Percentiles rank a stretch among this genome's conserved stretches.
phyloP scores from a whole-genome alignment of 2,329 filamentous ascomycete genomes.

The Pseudodiploospora longispora region DNA sequence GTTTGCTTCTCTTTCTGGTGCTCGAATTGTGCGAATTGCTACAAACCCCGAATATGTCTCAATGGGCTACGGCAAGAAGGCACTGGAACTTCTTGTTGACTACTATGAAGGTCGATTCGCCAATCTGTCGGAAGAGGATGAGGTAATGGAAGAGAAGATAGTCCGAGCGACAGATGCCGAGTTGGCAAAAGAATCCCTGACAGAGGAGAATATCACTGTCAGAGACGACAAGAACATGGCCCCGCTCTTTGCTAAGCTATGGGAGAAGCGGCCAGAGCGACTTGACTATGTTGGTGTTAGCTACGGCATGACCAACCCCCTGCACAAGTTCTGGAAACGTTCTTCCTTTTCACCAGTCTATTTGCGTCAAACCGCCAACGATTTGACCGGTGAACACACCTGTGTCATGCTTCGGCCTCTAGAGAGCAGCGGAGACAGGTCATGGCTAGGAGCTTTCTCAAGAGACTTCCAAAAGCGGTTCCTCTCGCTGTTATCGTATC shows the following conservation, averaged over 20 bases:
- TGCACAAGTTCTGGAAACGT: slow-evolving; percentile 97
- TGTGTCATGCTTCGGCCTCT: slow-evolving; percentile 93
- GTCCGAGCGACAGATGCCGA: slow-evolving; percentile 76
- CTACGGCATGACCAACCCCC: slow-evolving; percentile 76
- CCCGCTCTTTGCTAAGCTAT: slow-evolving; percentile 80
- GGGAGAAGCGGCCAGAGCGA: slow-evolving; percentile 68
- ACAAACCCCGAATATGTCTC: slow-evolving; percentile 88
- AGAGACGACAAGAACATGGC: slow-evolving; percentile 89
- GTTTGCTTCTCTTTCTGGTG: slow-evolving; percentile 87
- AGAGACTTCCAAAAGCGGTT: slow-evolving; percentile 95
- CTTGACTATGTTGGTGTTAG: slow-evolving; percentile 95
- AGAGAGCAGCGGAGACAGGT: slow-evolving; percentile 55
- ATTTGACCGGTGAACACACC: slow-evolving; percentile 93
- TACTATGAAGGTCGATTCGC: slow-evolving; percentile 95
- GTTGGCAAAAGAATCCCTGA: slow-evolving; percentile 63
- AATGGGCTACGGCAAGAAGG: slow-evolving; percentile 91
- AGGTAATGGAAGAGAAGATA: slow-evolving; percentile 52
- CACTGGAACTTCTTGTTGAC: slow-evolving; percentile 76
- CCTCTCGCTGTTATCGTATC: slow-evolving; percentile 79
- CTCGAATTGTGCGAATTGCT: slow-evolving; percentile 85
- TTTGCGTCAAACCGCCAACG: slow-evolving; percentile 88
- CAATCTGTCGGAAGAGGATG: slow-evolving; percentile 66
- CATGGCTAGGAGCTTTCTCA: slow-evolving; percentile 86
- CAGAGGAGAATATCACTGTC: slow-evolving; percentile 82
- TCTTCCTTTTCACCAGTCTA: slow-evolving; percentile 83